Evolutionary conservation across 495 filamentous ascomycete genomes (phyloP).

Genomic region (Hypoxylon cercidicola): DNA sequence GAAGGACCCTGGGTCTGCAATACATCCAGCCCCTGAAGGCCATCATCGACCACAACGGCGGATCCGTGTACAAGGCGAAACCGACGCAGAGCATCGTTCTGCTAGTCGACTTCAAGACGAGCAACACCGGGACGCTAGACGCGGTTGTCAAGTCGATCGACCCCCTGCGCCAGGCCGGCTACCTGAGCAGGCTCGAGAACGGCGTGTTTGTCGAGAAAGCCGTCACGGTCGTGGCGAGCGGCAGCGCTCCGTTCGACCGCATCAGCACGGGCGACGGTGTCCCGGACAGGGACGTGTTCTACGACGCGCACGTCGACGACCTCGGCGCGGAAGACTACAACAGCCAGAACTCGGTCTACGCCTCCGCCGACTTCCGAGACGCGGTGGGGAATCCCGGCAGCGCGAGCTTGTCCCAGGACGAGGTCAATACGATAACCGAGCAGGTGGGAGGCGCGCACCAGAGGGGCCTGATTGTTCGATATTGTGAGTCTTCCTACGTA

Average conservation of each 20-base stretch:
- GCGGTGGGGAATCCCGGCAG: slow-evolving; percentile 45
- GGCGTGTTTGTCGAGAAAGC: slow-evolving; percentile 61
- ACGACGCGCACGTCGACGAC: slow-evolving; percentile 63
- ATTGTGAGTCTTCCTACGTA: slow-evolving; percentile 64
- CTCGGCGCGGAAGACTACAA: slow-evolving; percentile 42
- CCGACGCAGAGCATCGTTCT: slow-evolving; percentile 68
- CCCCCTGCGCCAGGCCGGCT: slow-evolving; percentile 67
- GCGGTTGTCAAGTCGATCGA: slow-evolving; percentile 65
- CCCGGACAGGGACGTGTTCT: slow-evolving; percentile 67
- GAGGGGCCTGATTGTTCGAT: slow-evolving; percentile 73
- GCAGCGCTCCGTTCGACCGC: slow-evolving; percentile 71
- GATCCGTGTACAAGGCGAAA: slow-evolving; percentile 61
- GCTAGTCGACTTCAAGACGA: slow-evolving; percentile 74
- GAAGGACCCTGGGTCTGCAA: slow-evolving; percentile 41
- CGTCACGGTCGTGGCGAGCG: slow-evolving; percentile 78
- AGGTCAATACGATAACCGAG: slow-evolving; percentile 66
- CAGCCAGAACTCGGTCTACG: slow-evolving; percentile 57
- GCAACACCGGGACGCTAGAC: slow-evolving; percentile 55
- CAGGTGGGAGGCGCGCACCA: slow-evolving; percentile 70
- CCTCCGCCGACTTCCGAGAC: slow-evolving; percentile 56
- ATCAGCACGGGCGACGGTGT: slow-evolving; percentile 51
- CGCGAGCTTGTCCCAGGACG: slow-evolving; percentile 50
- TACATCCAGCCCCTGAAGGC: slow-evolving; percentile 43
- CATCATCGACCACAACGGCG: slow-evolving; percentile 48
- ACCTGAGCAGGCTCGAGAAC: slow-evolving; percentile 64